Base-by-base conservation (phyloP, 1,139 yeast genomes). In the Saccharomyces uvarum region DNA sequence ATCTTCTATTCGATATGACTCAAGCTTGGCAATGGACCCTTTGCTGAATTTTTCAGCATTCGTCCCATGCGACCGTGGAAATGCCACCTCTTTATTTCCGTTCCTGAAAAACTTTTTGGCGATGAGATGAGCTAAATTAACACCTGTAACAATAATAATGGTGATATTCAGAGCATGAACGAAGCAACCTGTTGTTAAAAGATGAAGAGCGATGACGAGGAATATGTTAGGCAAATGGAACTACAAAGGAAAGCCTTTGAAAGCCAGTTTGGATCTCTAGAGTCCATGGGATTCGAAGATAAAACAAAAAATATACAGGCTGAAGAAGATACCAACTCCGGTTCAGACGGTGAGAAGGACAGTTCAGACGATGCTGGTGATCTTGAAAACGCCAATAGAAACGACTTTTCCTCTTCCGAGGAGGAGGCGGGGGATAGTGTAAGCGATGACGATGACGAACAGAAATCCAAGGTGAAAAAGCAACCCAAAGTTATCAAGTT, bases 221-320 rank as follows among this genome's bases (percentile, higher is more conserved):
- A 77, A n/a, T 80, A 81, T 60, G 56, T 72, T 65, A 70, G 65
- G 51, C 74, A 75, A n/a, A 60, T 83, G 63, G 88, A 82, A 63
- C 64, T 75, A 28, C 88, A 84, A 57, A 64, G 89, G 59, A 66
- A 74, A 29, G 81, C 83, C 55, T 85, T 85, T 63, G 91, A 85
- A 63, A 80, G 81, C 5, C 89, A 84, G 71, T 85, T 85, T 67
- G 89, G 88, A 0, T 72, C 81, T 2, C 63, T 85, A 5, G 88
- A 82, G 61, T 73, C 73, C 2, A 66, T 81, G 76, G 88, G 88
- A 4, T 83, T 69, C 62, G 77, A 77, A 51, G 88, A 84, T 63
- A 80, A 77, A 65, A 72, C 82, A 6, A 77, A 72, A 57, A 58
- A 53, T 62, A 61, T 27, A 11, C 51, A 46, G 16, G 38, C 29